Evolutionary conservation across 2,329 filamentous ascomycete genomes (phyloP), one percentile per base, ranked within the genome.

Genomic region (Trichoderma sp.): DNA sequence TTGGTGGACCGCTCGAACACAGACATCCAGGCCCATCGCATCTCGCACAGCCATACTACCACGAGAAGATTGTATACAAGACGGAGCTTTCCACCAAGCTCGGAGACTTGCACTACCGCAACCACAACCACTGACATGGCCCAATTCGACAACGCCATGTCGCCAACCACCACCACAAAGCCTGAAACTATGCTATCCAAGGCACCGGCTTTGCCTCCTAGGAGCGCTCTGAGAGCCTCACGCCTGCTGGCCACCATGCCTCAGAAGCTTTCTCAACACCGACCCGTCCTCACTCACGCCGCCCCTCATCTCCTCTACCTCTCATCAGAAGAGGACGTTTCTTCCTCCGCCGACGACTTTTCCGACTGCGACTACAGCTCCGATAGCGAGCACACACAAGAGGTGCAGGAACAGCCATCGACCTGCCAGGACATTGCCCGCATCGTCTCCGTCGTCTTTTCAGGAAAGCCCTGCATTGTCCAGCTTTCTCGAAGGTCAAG

Each of bases 311-410:
- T 88, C 68, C 74, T 87, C 69, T 90, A 90, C 76, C 84, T 90
- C 30, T 90, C 87, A 2, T 89, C 87, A 0, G 88, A 90, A 72
- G 88, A 90, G 75, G 88, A 90, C 71, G 87, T 84, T 34, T 90
- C 88, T 1, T 88, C 88, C 1, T 87, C 85, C 21, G 85, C 86
- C 56, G 87, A 88, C 76, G 84, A 87, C 77, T 85, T 85, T 71
- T 89, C 86, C 67, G 85, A 87, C 73, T 83, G 83, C 73, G 84
- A 85, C 58, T 78, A 79, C 72, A 83, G 86, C 71, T 84, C 82
- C 59, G 80, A 79, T 24, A 81, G 77, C 69, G 81, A 81, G 61
- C 73, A 77, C 46, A 73, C 71, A 5, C 70, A 74, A 63, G 61
- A 72, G 72, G 71, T 74, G 11, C 71, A 73, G 5, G 63, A 68